phyloP scores from a whole-genome alignment of 1,139 yeast genomes.

The Citeromyces hawaiiensis region DNA sequence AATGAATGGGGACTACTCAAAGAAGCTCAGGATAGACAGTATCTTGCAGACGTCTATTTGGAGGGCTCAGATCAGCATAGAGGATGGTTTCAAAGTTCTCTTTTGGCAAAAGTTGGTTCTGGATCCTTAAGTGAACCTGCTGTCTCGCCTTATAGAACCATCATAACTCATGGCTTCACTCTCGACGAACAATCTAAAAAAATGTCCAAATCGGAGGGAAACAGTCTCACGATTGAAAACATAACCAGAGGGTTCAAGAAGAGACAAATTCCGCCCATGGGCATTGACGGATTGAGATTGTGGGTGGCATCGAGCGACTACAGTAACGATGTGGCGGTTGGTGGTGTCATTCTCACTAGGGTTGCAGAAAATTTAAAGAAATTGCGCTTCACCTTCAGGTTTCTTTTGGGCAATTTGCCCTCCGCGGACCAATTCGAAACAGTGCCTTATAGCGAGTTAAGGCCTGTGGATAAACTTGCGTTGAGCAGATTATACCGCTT shows the following conservation, averaged over 20 bases:
- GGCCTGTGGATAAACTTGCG: conserved; percentile 51
- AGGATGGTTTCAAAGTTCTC: conserved; percentile 97
- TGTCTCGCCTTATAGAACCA: conserved; percentile 55
- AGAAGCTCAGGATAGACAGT: conserved; percentile 19
- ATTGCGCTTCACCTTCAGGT: conserved; percentile 69
- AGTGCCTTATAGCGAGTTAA: conserved; percentile 25
- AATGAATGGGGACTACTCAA: conserved; percentile 14
- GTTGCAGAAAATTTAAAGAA: conserved; percentile 76
- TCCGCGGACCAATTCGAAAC: conserved; percentile 8
- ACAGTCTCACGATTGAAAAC: conserved; percentile 56
- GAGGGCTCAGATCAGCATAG: conserved; percentile 98
- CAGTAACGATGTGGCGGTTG: conserved; percentile 65
- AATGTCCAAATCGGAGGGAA: conserved; percentile 92
- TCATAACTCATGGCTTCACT: conserved; percentile 89
- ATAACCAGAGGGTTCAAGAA: conserved; percentile 56
- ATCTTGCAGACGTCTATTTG: conserved; percentile 63
- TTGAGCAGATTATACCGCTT: conserved; percentile 42
- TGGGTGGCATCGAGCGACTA: conserved; percentile 90
- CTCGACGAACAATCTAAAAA: conserved; percentile 76
- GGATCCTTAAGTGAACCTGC: conserved; percentile 15
- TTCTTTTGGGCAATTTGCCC: conserved; percentile 63
- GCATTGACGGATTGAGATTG: conserved; percentile 82
- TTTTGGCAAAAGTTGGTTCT: conserved; percentile 59
- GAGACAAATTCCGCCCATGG: conserved; percentile 51
- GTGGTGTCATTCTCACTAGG: conserved; percentile 58